phyloP scores from a whole-genome alignment of 2,329 filamentous ascomycete species.

The Dactylellina drechsleri region DNA sequence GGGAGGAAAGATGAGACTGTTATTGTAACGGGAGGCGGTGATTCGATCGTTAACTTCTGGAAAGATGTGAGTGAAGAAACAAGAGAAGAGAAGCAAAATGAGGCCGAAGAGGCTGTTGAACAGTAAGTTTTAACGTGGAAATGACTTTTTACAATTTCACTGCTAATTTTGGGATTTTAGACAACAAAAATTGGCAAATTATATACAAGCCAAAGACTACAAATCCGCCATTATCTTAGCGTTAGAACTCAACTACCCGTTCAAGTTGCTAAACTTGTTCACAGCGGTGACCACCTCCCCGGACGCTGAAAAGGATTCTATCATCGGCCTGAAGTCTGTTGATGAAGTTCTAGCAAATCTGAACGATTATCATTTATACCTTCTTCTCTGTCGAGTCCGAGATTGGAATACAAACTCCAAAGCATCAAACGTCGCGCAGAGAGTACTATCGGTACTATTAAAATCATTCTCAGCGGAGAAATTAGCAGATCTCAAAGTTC shows the following conservation, averaged over 20 bases:
- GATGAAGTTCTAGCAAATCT: slow-evolving; percentile 84
- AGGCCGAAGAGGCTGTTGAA: slow-evolving; percentile 80
- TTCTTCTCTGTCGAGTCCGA: slow-evolving; percentile 80
- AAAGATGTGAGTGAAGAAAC: slow-evolving; percentile 87
- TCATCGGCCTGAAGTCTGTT: slow-evolving; percentile 69
- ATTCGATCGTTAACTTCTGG: slow-evolving; percentile 96
- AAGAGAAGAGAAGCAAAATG: slow-evolving; percentile 67
- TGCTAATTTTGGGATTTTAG: slow-evolving; percentile 1
- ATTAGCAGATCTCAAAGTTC: slow-evolving; percentile 73
- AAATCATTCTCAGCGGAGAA: slow-evolving; percentile 81
- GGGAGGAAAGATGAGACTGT: slow-evolving; percentile 60
- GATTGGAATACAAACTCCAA: slow-evolving; percentile 98
- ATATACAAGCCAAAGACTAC: slow-evolving; percentile 86
- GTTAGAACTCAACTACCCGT: slow-evolving; percentile 92
- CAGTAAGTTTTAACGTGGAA: slow-evolving; percentile 64
- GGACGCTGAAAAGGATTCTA: slow-evolving; percentile 61
- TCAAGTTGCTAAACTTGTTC: slow-evolving; percentile 83
- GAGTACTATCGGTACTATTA: slow-evolving; percentile 81
- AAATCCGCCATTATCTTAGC: slow-evolving; percentile 92
- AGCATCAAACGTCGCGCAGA: slow-evolving; percentile 84
- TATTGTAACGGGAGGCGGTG: slow-evolving; percentile 89
- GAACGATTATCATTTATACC: slow-evolving; percentile 84
- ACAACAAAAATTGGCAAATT: slow-evolving; percentile 92
- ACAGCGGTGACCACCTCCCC: slow-evolving; percentile 75
- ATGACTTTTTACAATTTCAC: too few relatives aligned